Base-by-base conservation (phyloP, 2,329 filamentous ascomycete genomes). In the Aspergillus fischeri region DNA sequence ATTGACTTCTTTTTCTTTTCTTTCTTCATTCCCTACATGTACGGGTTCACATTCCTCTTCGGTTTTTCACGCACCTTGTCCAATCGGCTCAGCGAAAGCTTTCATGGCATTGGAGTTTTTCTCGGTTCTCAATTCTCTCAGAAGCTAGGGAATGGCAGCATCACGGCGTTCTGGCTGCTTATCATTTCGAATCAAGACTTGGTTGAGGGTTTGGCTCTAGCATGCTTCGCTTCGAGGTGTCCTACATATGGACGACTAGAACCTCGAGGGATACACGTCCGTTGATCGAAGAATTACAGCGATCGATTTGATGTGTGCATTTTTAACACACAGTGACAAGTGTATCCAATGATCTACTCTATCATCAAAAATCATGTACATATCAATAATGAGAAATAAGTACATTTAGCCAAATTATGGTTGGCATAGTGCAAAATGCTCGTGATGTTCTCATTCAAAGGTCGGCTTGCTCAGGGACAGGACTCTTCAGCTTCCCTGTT, bases 401-500 rank as follows among this genome's bases (percentile, higher is more conserved):
- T 14, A 32, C 27, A n/a, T 24, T 47, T 27, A n/a, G 14, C 38
- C 47, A 6, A 52, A 27, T 47, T 14, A 27, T 17, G n/a, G 21
- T 27, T 21, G 14, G 10, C 29, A 10, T 27, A 8, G 27, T 35
- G 21, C 27, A 52, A 11, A 2, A 48, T 28, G 49, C 41, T 42
- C 27, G 25, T 35, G 17, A 3, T 20, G 48, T 10, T 48, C 32
- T 14, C 32, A 11, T 41, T 57, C 61, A 70, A 55, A 82, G 70
- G 61, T 79, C 74, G 52, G 73, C 78, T 73, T 93, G 89, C 75
- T 93, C 90, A 1, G 84, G 82, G n/a, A 93, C 89, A 21, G 87
- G 83, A 60, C 81, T 90, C 70, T 82, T 84, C 66, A 92, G 69
- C 62, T 78, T 83, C 0, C 86, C 86, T 51, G 80, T 80, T 61